Conservation (phyloP, 495 filamentous ascomycete genomes). For the Endocarpon pusillum region DNA sequence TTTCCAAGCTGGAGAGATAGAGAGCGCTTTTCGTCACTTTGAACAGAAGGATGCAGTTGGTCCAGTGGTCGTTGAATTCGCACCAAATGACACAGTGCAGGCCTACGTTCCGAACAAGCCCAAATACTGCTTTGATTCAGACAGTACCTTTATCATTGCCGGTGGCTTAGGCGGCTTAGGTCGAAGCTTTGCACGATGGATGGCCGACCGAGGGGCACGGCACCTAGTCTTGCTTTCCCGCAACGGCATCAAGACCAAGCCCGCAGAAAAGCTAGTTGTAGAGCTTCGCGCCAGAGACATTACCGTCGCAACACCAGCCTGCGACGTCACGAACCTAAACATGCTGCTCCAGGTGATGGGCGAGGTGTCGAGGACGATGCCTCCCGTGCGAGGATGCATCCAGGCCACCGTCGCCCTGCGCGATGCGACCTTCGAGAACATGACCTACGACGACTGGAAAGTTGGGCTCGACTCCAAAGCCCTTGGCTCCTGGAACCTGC, state of each 20-base stretch:
- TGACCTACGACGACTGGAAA: constrained; percentile 31
- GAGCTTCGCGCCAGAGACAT: not conserved
- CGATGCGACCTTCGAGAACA: constrained; percentile 35
- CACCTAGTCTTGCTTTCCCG: constrained; percentile 5
- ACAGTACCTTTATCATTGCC: constrained; percentile 11
- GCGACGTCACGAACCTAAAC: not conserved
- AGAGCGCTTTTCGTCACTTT: constrained; percentile 3
- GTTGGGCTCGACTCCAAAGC: constrained; percentile 35
- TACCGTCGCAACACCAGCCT: not conserved
- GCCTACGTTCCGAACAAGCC: constrained; percentile 1
- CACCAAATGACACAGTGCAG: constrained; percentile 1
- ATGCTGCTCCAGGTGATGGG: not conserved
- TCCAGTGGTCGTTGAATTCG: constrained; percentile 2
- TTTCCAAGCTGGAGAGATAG: constrained; percentile 2
- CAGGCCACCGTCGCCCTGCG: constrained; percentile 12
- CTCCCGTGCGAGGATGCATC: constrained; percentile 33
- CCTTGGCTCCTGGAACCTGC: constrained; percentile 25
- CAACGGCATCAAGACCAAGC: constrained; percentile 7
- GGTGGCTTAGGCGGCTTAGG: constrained; percentile 13
- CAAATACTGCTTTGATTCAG: constrained; percentile 1
- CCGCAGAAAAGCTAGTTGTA: not conserved
- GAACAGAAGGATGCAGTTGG: not conserved
- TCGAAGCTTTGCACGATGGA: constrained; percentile 7
- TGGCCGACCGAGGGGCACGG: constrained; percentile 7
- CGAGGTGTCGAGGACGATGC: constrained; percentile 11